These are phyloP conservation scores for Cudoniella acicularis DNA, from an alignment of 495 filamentous ascomycete species.

Conservation along the genomic window DNA sequence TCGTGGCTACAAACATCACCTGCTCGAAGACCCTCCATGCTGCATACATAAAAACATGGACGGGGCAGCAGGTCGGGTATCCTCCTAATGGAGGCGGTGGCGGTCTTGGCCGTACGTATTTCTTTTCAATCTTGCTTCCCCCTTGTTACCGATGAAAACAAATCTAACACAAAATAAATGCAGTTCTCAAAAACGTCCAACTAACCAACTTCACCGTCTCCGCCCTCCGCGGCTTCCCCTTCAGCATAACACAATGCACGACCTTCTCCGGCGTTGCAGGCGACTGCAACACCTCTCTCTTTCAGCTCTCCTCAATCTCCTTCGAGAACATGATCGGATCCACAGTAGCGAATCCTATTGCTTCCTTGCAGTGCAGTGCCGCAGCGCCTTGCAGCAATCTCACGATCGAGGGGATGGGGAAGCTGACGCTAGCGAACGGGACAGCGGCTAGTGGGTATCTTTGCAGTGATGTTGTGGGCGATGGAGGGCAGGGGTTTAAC, in stretches of 20 bases:
- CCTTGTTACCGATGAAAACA: background rate
- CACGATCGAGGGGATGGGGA: conserved; percentile 23
- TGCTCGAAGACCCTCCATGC: conserved; percentile 38
- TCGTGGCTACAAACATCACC: conserved; percentile 31
- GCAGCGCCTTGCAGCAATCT: conserved; percentile 34
- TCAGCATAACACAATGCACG: conserved; percentile 40
- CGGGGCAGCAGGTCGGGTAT: conserved; percentile 39
- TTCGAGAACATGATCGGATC: conserved; percentile 29
- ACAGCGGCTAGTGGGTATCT: conserved; percentile 28
- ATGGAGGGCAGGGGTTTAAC: conserved; percentile 28
- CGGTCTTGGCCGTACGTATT: conserved; percentile 40
- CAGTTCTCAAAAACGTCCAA: conserved; percentile 26
- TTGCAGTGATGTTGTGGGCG: conserved; percentile 32
- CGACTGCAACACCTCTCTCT: conserved; percentile 38
- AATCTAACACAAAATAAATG: conserved; percentile 7
- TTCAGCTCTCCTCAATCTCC: conserved; percentile 31
- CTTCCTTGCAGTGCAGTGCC: conserved; percentile 35
- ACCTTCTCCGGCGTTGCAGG: conserved; percentile 33
- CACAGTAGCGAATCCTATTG: conserved; percentile 23
- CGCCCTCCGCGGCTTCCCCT: conserved; percentile 26
- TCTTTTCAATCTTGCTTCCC: no score
- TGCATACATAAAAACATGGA: conserved; percentile 44
- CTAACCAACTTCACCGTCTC: conserved; percentile 27
- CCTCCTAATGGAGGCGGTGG: conserved; percentile 47
- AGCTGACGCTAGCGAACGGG: conserved; percentile 22